These are phyloP conservation scores for Metschnikowia aberdeeniae DNA, from an alignment of 805 yeast species.

Conservation along the genomic window DNA sequence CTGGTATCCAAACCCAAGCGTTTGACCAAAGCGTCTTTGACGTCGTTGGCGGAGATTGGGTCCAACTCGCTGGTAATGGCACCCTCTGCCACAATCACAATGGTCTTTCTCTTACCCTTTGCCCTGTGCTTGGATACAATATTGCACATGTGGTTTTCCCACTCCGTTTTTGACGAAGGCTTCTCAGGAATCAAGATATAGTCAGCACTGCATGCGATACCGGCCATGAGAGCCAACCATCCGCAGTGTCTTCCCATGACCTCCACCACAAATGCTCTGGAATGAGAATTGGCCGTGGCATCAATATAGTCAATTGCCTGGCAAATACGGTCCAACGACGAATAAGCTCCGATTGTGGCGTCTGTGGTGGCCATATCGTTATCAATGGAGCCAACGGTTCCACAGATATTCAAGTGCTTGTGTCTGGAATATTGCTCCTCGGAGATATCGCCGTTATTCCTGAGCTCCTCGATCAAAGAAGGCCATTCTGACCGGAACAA, in stretches of 20 bases:
- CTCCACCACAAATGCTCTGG: slow-evolving; percentile 79
- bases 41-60: slow-evolving; percentile 64
- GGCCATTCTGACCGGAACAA: slow-evolving; percentile 78
- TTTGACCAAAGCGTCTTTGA: slow-evolving; percentile 59
- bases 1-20: slow-evolving; percentile 68
- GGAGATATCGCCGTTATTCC: slow-evolving; percentile 43
- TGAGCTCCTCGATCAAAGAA: slow-evolving; percentile 56
- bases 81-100: slow-evolving; percentile 81
- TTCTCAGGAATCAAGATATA: slow-evolving; percentile 76
- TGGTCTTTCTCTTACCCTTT: slow-evolving; percentile 73
- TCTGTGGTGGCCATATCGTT: slow-evolving; percentile 84
- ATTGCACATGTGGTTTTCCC: slow-evolving; percentile 66
- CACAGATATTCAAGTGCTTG: slow-evolving; percentile 62
- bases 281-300: slow-evolving; percentile 80
- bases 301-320: slow-evolving; percentile 76
- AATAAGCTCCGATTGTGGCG: slow-evolving; percentile 76
- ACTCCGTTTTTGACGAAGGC: slow-evolving; percentile 58
- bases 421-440: slow-evolving; percentile 43
- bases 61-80: slow-evolving; percentile 67
- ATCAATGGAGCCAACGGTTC: slow-evolving; percentile 79
- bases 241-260: slow-evolving; percentile 92
- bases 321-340: slow-evolving; percentile 72
- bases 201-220: slow-evolving; percentile 77
- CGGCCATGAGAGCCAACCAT: slow-evolving; percentile 81
- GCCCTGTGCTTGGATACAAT: slow-evolving; percentile 61